Percentiles rank a stretch among this genome's conserved stretches.
These are phyloP conservation scores for Aulographum hederae DNA, from an alignment of 2,329 filamentous ascomycete genomes.

Conservation along the genomic window DNA sequence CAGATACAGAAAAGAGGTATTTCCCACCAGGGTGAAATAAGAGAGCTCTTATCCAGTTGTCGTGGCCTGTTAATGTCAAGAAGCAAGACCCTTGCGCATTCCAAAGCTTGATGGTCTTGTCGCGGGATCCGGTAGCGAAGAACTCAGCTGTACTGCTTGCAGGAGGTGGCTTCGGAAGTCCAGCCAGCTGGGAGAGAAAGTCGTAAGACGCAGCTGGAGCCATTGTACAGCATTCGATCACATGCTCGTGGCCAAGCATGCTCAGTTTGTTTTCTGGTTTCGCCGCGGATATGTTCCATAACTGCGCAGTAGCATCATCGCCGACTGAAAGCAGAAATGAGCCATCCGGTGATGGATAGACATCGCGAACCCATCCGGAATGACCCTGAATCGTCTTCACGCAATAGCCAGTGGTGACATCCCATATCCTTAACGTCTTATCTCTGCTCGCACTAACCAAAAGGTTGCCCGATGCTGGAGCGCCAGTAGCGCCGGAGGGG, in stretches of 20 bases:
- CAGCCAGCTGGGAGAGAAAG: conserved; percentile 60
- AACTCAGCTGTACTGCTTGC: conserved; percentile 65
- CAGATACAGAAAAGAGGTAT: conserved; percentile 68
- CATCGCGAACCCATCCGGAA: conserved; percentile 78
- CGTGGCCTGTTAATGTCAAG: conserved; percentile 71
- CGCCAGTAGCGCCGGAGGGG: conserved; percentile 61
- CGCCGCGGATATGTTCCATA: conserved; percentile 58
- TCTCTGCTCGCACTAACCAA: conserved; percentile 77
- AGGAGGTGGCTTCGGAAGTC: conserved; percentile 65
- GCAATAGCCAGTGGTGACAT: conserved; percentile 82
- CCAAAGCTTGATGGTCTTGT: conserved; percentile 85
- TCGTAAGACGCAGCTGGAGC: conserved; percentile 63
- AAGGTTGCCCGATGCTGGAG: conserved; percentile 64
- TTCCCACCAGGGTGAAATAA: conserved; percentile 86
- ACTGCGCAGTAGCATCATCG: conserved; percentile 60
- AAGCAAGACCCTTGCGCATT: conserved; percentile 69
- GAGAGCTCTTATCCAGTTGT: conserved; percentile 80
- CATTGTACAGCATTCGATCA: conserved; percentile 70
- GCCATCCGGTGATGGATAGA: conserved; percentile 66
- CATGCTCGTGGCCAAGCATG: conserved; percentile 72
- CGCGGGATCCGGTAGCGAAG: conserved; percentile 72
- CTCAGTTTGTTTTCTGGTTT: conserved; percentile 59
- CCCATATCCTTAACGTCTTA: conserved; percentile 75
- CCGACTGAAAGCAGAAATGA: conserved; percentile 68
- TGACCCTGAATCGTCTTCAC: conserved; percentile 80